phyloP scores from a whole-genome alignment of 2,329 filamentous ascomycete genomes.

The Trichoderma lentiforme region DNA sequence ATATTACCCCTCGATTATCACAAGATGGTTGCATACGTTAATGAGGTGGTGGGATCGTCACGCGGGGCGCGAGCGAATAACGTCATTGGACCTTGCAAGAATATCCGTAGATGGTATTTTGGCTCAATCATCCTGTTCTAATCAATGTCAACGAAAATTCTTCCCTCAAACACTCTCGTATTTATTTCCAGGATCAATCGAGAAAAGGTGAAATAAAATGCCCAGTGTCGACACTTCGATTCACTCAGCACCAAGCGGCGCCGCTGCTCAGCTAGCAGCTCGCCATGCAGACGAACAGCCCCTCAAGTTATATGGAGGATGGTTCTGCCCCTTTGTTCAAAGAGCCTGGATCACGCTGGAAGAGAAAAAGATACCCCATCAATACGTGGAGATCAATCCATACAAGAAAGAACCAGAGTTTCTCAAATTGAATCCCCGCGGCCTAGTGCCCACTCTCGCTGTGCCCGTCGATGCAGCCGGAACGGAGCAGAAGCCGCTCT shows the following conservation, averaged over 20 bases:
- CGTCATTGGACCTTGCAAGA: not conserved
- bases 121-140: not conserved
- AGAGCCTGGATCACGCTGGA: conserved; percentile 69
- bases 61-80: conserved; percentile 1
- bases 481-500: conserved; percentile 55
- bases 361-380: conserved; percentile 70
- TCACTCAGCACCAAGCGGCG: conserved; percentile 45
- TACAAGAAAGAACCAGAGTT: conserved; percentile 70
- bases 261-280: conserved; percentile 46
- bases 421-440: conserved; percentile 68
- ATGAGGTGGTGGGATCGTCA: not conserved
- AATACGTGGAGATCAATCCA: conserved; percentile 76
- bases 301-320: conserved; percentile 68
- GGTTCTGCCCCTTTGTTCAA: conserved; percentile 73
- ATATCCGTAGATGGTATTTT: not conserved
- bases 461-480: conserved; percentile 36
- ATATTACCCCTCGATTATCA: not conserved
- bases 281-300: conserved; percentile 45
- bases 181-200: no score
- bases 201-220: conserved; percentile 30
- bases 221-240: conserved; percentile 48
- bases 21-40: not conserved
- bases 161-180: no score
- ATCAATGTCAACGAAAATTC: not conserved
- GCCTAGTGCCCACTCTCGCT: conserved; percentile 68